Percentiles rank a stretch among this genome's conserved stretches.
Evolutionary conservation across 2,329 filamentous ascomycete species (phyloP).

Genomic region (Aspergillus tubingensis): DNA sequence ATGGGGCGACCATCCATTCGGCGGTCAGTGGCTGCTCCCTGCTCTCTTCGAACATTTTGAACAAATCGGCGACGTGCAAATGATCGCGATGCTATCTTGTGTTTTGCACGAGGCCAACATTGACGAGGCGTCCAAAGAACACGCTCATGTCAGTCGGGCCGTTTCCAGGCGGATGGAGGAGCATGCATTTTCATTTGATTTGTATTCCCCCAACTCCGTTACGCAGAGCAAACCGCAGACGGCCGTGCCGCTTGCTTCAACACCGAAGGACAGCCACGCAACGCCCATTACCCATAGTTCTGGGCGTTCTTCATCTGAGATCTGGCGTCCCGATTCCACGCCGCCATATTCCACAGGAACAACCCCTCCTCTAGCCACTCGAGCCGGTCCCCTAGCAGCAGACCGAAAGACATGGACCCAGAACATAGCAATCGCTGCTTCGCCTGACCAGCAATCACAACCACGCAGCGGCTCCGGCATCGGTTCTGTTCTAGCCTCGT

Average conservation of each 20-base stretch:
- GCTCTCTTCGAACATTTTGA: constrained; percentile 63
- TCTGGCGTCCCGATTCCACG: constrained; percentile 52
- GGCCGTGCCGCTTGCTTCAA: constrained; percentile 37
- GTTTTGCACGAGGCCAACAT: constrained; percentile 56
- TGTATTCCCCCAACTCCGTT: constrained; percentile 47
- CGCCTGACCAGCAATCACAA: constrained; percentile 44
- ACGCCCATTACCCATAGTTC: constrained; percentile 47
- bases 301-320: constrained; percentile 53
- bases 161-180: constrained; percentile 45
- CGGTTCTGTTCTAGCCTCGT: constrained; percentile 47
- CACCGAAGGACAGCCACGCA: constrained; percentile 34
- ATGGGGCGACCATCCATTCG: constrained; percentile 61
- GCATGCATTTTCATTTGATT: constrained; percentile 50
- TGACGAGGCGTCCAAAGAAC: constrained; percentile 34
- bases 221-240: constrained; percentile 46
- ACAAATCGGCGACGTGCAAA: constrained; percentile 61
- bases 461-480: constrained; percentile 43
- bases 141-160: constrained; percentile 16
- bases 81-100: constrained; percentile 67
- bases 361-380: constrained; percentile 52
- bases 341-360: constrained; percentile 56
- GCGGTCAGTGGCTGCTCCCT: constrained; percentile 57
- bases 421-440: constrained; percentile 42
- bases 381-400: constrained; percentile 41
- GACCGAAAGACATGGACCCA: constrained; percentile 47